Base-by-base conservation (phyloP, 2,329 filamentous ascomycete species). In the Fusarium irregulare region DNA sequence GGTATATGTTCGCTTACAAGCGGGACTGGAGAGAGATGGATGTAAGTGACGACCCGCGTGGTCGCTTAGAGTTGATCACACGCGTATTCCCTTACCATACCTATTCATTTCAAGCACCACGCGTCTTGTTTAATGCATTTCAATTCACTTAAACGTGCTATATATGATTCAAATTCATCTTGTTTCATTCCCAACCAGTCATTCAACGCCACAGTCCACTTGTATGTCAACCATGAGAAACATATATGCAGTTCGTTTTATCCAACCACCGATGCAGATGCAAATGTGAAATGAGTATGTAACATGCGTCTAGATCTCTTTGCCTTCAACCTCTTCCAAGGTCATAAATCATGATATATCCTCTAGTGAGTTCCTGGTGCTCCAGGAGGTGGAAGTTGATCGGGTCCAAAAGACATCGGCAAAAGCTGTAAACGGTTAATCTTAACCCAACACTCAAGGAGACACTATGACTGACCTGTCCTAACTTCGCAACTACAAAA, bases 401-500 rank as follows among this genome's bases (percentile, higher is more conserved):
- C 86, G 1, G 90, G 90, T 0, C 90, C 89, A 79, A 92, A 92
- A 0, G 90, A 92, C 73, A 91, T 78, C 3, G 90, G 90, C 40
- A 92, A 83, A 62, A 92, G 80, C 90, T 92, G 60, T 7, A 54
- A 16, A n/a, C 10, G 9, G 18, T 59, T 68, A 30, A 75, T 20
- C 58, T 25, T 60, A 57, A 16, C 2, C 18, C 10, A 42, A 9
- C 18, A 16, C 13, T 6, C 42, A 14, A 13, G 37, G 53, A 42
- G 47, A 32, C 21, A 20, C 37, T 8, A 58, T 21, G 16, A 67
- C 83, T 75, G 77, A 90, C 89, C 82, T 93, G 85, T 70, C 89
- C 88, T 60, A 97, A 82, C 25, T 85, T 91, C 81, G 89, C 84
- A 25, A 93, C 88, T n/a, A 89, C 83, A 74, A 87, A 94, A 65